Evolutionary conservation across 768 basidiomycete species (phyloP), one percentile per base, ranked within the genome.

Genomic region (Mycena albidolilacea): DNA sequence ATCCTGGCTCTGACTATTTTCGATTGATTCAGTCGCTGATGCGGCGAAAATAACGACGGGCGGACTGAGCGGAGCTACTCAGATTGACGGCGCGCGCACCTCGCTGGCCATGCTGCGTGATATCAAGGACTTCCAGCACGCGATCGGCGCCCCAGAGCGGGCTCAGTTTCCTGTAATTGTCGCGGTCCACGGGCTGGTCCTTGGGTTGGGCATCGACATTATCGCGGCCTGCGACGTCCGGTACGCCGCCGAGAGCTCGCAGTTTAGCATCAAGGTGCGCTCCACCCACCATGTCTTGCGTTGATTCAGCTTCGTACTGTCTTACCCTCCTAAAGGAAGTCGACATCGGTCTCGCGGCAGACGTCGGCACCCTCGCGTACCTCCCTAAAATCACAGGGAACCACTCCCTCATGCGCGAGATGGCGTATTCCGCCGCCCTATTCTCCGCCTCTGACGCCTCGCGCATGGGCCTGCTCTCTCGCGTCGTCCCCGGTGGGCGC

Each of bases 371-470:
- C 30, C 30, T 30, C 30, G 30, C 30, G 30, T 30, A 30, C 3
- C 30, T 30, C 30, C 30, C 30, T 0, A 30, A 30, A 30, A 30
- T 30, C 30, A 30, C 30, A 30, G 30, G 30, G 4, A 30, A 30
- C 30, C 30, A 30, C 30, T 30, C 30, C 30, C 30, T 30, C 30
- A 30, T 30, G 30, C 30, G 30, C 30, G 30, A 30, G 30, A 30
- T 30, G 30, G 30, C 30, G 30, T 30, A 30, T 3, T 94, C 94
- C 0, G 91, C 89, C 1, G 86, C 93, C 5, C 80, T 81, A 21
- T 97, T 98, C 81, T 84, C 85, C 4, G 90, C 93, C 0, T 76
- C 79, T 0, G 94, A 95, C 75, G 96, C 96, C 0, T 80, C 84
- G 69, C 83, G 84, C 48, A 79, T 97, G 1, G 97, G 96, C 0